These are phyloP conservation scores for Pharnaceum exiguum DNA, from an alignment of 148 eudicot genomes.

Conservation along the genomic window DNA sequence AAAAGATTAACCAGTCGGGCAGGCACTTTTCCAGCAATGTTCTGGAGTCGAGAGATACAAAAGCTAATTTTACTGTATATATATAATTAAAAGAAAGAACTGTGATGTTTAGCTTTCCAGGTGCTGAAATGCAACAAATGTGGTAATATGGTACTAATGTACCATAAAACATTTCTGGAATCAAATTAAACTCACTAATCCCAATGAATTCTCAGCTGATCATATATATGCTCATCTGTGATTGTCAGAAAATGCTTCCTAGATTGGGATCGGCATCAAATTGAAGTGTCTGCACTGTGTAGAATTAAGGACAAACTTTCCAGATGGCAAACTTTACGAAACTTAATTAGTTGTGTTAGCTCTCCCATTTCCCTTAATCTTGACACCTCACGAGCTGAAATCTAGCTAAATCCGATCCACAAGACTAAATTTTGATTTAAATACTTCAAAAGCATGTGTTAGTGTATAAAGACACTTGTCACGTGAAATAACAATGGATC, in stretches of 20 bases:
- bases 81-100: no score
- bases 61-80: no score
- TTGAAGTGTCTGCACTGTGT: no score
- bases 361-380: neutral
- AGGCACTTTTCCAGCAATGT: no score
- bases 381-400: slow-evolving; percentile 15
- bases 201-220: neutral
- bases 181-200: slow-evolving; percentile 11
- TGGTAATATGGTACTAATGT: no score
- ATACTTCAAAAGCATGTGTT: neutral
- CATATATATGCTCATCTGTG: neutral
- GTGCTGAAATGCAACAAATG: neutral
- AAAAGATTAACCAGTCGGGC: no score
- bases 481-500: slow-evolving; percentile 16
- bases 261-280: slow-evolving; percentile 25
- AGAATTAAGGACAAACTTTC: slow-evolving; percentile 13
- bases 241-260: slow-evolving; percentile 26
- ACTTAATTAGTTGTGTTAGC: neutral
- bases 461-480: slow-evolving; percentile 15
- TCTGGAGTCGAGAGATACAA: no score
- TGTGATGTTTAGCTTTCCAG: neutral
- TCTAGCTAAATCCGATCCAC: slow-evolving; percentile 12
- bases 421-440: neutral
- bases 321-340: slow-evolving; percentile 3
- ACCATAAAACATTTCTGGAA: neutral